A percentile compares a stretch with the other conserved stretches of the same genome.
phyloP scores from a whole-genome alignment of 179 eudicot species.

The Drosera spatulata region DNA sequence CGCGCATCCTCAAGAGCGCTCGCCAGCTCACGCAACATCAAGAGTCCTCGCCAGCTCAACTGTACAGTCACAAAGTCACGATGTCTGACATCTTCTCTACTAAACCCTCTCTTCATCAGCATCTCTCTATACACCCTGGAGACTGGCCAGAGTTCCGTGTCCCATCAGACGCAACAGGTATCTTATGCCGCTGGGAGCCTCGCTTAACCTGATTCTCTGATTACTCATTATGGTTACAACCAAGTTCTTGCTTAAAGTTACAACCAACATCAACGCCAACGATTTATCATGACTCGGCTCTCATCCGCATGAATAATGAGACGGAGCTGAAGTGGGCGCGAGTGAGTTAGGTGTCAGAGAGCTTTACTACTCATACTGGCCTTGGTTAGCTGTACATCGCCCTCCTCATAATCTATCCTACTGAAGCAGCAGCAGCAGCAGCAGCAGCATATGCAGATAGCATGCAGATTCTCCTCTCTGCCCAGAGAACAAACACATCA shows the following conservation, averaged over 20 bases:
- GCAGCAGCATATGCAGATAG: slow-evolving; percentile 40
- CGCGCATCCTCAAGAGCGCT: too few species aligned
- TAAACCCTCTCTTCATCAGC: too few species aligned
- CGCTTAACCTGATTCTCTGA: slow-evolving; percentile 36
- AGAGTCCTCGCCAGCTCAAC: too few species aligned
- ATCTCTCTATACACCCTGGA: too few species aligned
- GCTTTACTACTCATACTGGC: slow-evolving; percentile 25
- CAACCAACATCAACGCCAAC: slow-evolving; percentile 22
- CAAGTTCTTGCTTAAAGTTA: slow-evolving; percentile 27
- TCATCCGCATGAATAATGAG: slow-evolving; percentile 27
- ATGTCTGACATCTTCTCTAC: too few species aligned
- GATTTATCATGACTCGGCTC: slow-evolving; percentile 26
- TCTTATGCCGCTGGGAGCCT: slow-evolving; percentile 3
- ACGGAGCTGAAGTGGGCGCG: slow-evolving; percentile 21
- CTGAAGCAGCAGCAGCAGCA: neutral
- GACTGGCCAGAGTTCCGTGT: too few species aligned
- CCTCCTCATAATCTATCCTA: slow-evolving; percentile 26
- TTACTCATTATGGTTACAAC: slow-evolving; percentile 12
- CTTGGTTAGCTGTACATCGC: slow-evolving; percentile 71
- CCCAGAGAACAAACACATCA: slow-evolving; percentile 5
- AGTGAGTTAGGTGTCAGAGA: slow-evolving; percentile 19
- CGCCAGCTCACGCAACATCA: too few species aligned
- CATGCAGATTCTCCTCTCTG: slow-evolving; percentile 72
- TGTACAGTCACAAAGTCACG: too few species aligned
- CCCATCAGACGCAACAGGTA: too few species aligned